Base-by-base conservation (phyloP, 164 flowering plant genomes). In the Tinospora cordifolia region DNA sequence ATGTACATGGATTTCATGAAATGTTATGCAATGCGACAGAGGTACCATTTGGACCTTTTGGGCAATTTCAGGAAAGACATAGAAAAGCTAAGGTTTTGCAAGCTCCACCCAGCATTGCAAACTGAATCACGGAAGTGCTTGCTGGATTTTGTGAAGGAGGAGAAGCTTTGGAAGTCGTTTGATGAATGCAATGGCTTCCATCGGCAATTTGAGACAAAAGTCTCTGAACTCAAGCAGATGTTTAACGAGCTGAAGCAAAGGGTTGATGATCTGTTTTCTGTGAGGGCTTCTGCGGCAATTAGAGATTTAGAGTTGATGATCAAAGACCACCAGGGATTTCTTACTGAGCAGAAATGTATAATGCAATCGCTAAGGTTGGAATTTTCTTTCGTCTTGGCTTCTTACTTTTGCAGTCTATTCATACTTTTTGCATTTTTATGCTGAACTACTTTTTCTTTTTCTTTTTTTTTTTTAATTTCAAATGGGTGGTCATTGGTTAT, bases 291-390 rank as follows among this genome's bases (percentile, higher is more conserved):
- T 15, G 65, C 71, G 46, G 78, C 84, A 39, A 81, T 86, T 46
- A 83, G 76, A 80, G 89, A 87, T 60, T 68, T 89, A 65, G 99
- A 95, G 62, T 22, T 34, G 71, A 78, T 75, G 66, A 84, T 92
- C 63, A 90, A 84, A 80, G 96, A 90, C 26, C 91, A 87, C 59
- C 89, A 87, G 72, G 79, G 79, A 36, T 79, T 73, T 75, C 83
- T 88, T 69, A 75, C 73, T 81, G 99, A 95, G 71, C 98, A 92
- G 65, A 90, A 79, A 78, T 87, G 88, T 75, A 92, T 95, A 73
- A 88, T 90, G 98, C 98, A 88, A 77, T 87, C 99, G 54, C 76
- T 95, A 78, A 92, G 99, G 99, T 95, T 71, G 25, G 86, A 76
- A 65, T 57, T 24, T 41, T 26, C 60, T 49, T 7, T 25, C 63